These are phyloP conservation scores for Chaetomium olivaceum DNA, from an alignment of 2,329 filamentous ascomycete genomes.

Conservation along the genomic window DNA sequence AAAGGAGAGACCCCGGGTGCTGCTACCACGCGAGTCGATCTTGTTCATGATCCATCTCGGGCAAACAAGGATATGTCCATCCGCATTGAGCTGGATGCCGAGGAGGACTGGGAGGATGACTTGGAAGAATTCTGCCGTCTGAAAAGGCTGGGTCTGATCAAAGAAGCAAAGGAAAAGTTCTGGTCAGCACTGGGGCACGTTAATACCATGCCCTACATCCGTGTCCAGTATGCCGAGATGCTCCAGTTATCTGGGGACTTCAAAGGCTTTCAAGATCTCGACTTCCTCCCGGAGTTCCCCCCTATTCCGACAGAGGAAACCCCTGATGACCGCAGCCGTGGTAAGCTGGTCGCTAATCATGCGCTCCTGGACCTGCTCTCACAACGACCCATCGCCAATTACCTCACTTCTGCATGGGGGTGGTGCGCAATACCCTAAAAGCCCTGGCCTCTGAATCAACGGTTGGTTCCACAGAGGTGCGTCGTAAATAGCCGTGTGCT, in stretches of 20 bases:
- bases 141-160: constrained; percentile 21
- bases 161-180: constrained; percentile 25
- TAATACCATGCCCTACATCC: constrained; percentile 17
- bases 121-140: constrained; percentile 27
- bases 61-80: constrained; percentile 21
- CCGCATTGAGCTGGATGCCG: constrained; percentile 18
- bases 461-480: constrained; percentile 27
- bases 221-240: constrained; percentile 28
- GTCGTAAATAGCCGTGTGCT: neutral
- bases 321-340: neutral
- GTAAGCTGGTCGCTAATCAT: constrained; percentile 18
- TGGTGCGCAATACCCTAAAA: neutral
- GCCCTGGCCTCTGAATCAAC: neutral
- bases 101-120: constrained; percentile 21
- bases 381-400: neutral
- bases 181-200: constrained; percentile 16
- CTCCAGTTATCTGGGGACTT: constrained; percentile 22
- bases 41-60: constrained; percentile 22
- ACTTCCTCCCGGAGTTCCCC: neutral
- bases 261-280: constrained; percentile 8
- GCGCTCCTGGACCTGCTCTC: constrained; percentile 22
- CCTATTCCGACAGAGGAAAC: neutral
- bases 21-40: constrained; percentile 9
- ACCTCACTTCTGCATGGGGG: neutral
- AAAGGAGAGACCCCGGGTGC: neutral